A percentile compares a stretch with the other conserved stretches of the same genome.
These are phyloP conservation scores for Colletotrichum siamense DNA, from an alignment of 2,329 filamentous ascomycete species.

Conservation along the genomic window DNA sequence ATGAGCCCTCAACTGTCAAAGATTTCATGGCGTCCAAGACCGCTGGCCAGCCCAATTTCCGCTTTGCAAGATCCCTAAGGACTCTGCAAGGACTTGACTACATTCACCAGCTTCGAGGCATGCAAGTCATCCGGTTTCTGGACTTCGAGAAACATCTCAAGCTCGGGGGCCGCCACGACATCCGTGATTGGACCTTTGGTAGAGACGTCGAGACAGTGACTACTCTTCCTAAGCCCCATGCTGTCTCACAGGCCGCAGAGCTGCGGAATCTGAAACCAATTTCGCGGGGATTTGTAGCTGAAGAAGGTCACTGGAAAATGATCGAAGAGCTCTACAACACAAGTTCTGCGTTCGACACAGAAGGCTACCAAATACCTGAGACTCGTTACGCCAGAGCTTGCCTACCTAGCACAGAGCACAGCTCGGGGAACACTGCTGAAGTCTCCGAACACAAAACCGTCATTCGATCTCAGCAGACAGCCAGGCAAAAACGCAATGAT, in stretches of 20 bases:
- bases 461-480: not conserved
- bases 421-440: not conserved
- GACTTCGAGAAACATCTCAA: constrained; percentile 35
- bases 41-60: constrained; percentile 42
- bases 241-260: constrained; percentile 16
- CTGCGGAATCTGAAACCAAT: constrained; percentile 28
- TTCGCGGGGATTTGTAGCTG: not conserved
- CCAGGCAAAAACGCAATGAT: not conserved
- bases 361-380: not conserved
- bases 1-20: constrained; percentile 34
- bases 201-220: constrained; percentile 34
- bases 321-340: not conserved
- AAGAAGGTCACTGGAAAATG: not conserved
- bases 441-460: not conserved
- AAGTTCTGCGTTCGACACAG: constrained; percentile 1
- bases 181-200: constrained; percentile 37
- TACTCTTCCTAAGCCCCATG: constrained; percentile 25
- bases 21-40: constrained; percentile 34
- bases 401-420: not conserved
- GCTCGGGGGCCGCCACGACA: not conserved
- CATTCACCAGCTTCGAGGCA: constrained; percentile 47
- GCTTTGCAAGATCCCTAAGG: constrained; percentile 40
- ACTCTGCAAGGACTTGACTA: constrained; percentile 51
- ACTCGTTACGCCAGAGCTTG: not conserved
- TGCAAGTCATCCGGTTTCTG: constrained; percentile 45